phyloP scores from a whole-genome alignment of 2,329 filamentous ascomycete genomes.

The Paecilomyces fulvus region DNA sequence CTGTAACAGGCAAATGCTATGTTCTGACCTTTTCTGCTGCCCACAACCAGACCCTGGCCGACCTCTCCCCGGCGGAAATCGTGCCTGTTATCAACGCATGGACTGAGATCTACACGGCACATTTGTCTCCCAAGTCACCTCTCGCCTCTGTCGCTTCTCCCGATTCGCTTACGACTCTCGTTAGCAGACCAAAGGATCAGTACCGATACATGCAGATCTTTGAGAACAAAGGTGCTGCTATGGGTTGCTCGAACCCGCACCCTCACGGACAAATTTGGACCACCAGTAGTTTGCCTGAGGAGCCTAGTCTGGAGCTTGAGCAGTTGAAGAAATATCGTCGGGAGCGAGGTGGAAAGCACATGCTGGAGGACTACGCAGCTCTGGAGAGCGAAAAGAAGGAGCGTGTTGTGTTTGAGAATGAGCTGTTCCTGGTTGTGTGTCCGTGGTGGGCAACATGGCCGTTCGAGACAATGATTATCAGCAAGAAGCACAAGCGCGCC shows the following conservation, averaged over 20 bases:
- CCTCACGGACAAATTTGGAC: constrained; percentile 97
- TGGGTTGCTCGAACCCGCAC: constrained; percentile 98
- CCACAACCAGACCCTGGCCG: constrained; percentile 87
- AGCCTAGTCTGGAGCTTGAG: constrained; percentile 69
- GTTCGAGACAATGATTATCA: constrained; percentile 85
- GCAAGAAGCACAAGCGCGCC: constrained; percentile 73
- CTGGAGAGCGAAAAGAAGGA: constrained; percentile 75
- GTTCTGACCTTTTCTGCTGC: constrained; percentile 88
- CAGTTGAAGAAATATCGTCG: constrained; percentile 71
- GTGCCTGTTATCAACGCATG: constrained; percentile 79
- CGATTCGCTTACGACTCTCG: constrained; percentile 34
- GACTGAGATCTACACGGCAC: constrained; percentile 79
- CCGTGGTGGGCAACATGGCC: constrained; percentile 99
- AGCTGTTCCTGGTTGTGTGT: constrained; percentile 74
- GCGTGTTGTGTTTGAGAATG: constrained; percentile 82
- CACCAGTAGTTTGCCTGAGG: constrained; percentile 81
- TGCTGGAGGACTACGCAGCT: constrained; percentile 79
- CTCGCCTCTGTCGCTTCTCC: constrained; percentile 43
- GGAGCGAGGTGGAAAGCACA: constrained; percentile 63
- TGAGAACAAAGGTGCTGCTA: constrained; percentile 94
- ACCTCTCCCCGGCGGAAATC: constrained; percentile 70
- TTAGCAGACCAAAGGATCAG: constrained; percentile 57
- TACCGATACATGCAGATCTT: constrained; percentile 99
- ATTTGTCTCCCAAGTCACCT: constrained; percentile 65
- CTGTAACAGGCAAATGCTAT: constrained; percentile 92